phyloP scores from a whole-genome alignment of 2,329 filamentous ascomycete genomes.

The Alternaria burnsii region DNA sequence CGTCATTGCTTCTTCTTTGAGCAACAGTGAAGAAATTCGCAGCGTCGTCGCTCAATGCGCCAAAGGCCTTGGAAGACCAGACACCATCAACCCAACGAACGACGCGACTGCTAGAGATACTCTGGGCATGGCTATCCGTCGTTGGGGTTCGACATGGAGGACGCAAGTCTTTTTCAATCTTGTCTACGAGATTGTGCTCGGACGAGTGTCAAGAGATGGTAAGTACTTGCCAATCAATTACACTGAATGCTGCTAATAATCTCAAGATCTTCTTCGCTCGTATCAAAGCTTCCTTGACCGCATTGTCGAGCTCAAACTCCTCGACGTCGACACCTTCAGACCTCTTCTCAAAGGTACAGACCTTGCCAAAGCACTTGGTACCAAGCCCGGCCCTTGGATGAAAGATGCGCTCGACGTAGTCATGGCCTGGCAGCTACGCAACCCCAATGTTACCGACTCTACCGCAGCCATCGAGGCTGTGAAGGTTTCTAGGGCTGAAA shows the following conservation, averaged over 20 bases:
- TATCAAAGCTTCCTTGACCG: slow-evolving; percentile 65
- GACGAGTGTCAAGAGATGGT: slow-evolving; percentile 54
- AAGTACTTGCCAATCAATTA: slow-evolving; percentile 28
- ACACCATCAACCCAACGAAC: slow-evolving; percentile 55
- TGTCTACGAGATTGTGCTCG: slow-evolving; percentile 66
- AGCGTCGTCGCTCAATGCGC: slow-evolving; percentile 63
- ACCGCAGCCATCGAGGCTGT: slow-evolving; percentile 57
- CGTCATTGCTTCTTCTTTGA: slow-evolving; percentile 70
- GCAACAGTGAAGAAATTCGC: slow-evolving; percentile 70
- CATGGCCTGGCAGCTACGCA: slow-evolving; percentile 86
- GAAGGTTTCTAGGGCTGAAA: slow-evolving; percentile 52
- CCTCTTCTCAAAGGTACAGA: slow-evolving; percentile 75
- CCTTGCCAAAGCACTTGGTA: slow-evolving; percentile 71
- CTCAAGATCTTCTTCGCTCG: slow-evolving; percentile 56
- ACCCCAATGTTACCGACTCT: slow-evolving; percentile 72
- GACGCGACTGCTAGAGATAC: slow-evolving; percentile 63
- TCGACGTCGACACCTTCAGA: slow-evolving; percentile 59
- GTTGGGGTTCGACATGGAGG: slow-evolving; percentile 77
- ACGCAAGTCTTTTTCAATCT: slow-evolving; percentile 74
- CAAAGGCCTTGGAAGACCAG: slow-evolving; percentile 57
- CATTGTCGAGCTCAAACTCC: slow-evolving; percentile 60
- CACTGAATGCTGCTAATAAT: slow-evolving; percentile 21
- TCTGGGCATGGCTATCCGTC: slow-evolving; percentile 77
- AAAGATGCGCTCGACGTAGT: slow-evolving; percentile 78
- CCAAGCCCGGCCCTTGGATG: slow-evolving; percentile 84